Evolutionary conservation across 768 basidiomycete species (phyloP), one percentile per base, ranked within the genome.

Genomic region (Tulasnella calospora): DNA sequence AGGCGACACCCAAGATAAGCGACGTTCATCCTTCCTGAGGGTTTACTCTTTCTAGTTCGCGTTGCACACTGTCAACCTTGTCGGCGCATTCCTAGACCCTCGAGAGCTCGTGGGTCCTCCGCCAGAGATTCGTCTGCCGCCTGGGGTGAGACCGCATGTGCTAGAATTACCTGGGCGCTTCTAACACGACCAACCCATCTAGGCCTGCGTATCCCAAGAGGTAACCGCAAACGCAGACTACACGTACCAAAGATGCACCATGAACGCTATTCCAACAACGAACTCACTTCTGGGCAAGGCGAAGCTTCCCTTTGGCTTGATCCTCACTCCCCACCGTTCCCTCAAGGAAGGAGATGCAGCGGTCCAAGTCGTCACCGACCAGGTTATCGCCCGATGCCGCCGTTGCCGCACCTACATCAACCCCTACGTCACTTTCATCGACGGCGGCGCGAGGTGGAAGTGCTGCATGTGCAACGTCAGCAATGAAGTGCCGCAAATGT

Each of bases 391-490:
- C 61, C 92, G 97, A 67, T 98, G 97, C 86, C 89, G 97, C 80
- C 90, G 97, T 27, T 98, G 97, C 87, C 90, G 97, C 83, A 92
- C 95, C 46, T 98, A 98, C 85, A 98, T 99, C 85, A 97, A 98
- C 83, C 96, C 97, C 4, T 99, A 93, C 82, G 96, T 98, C 30
- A 94, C 95, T 82, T 99, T 99, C 84, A 94, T 99, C 82, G 98
- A 99, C 82, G 96, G 96, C 76, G 98, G 98, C 40, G 96, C 95
- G 77, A 92, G 93, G 80, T 99, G 98, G 98, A 93, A 98, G 83
- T 99, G 98, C 84, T 97, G 95, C 85, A 95, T 99, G 95, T 99
- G 98, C 84, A 94, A 92, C 82, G 91, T 99, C 89, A 93, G 94
- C 57, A 99, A 99, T 84, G 98, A 99, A 85, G 96, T 99, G 0